phyloP scores from a whole-genome alignment of 2,329 filamentous ascomycete genomes.

The Botrytis porri region DNA sequence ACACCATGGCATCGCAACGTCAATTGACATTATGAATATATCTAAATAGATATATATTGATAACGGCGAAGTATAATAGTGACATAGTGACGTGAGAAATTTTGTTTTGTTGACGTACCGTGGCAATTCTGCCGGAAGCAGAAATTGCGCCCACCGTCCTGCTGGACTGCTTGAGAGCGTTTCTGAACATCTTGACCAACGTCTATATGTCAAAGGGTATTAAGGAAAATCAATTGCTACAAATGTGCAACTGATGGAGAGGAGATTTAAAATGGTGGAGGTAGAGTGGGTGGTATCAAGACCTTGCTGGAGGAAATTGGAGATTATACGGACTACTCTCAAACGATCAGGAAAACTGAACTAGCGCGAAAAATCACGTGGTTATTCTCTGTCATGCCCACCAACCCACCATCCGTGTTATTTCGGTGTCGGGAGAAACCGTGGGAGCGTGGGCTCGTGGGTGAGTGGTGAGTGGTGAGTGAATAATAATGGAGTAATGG shows the following conservation, averaged over 20 bases:
- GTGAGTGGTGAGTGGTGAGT: too few relatives aligned
- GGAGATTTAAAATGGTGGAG: constrained; percentile 49
- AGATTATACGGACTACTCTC: constrained; percentile 14
- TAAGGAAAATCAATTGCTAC: constrained; percentile 61
- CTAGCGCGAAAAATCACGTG: constrained; percentile 19
- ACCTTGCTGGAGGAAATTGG: constrained; percentile 29
- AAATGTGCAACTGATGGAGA: constrained; percentile 64
- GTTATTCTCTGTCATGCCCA: not conserved
- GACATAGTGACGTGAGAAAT: constrained; percentile 36
- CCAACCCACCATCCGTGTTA: not conserved
- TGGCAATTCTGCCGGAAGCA: constrained; percentile 85
- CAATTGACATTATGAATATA: constrained; percentile 43
- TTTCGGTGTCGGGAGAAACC: constrained; percentile 19
- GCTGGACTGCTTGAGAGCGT: constrained; percentile 94
- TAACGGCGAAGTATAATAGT: constrained; percentile 41
- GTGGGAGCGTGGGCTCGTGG: not conserved
- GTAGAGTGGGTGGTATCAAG: constrained; percentile 34
- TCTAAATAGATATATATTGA: constrained; percentile 37
- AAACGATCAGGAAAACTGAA: constrained; percentile 18
- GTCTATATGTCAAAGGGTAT: constrained; percentile 48
- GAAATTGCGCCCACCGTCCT: constrained; percentile 92
- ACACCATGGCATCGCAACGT: constrained; percentile 31
- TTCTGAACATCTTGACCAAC: constrained; percentile 86
- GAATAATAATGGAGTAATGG: not conserved
- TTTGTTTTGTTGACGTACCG: constrained; percentile 71